Evolutionary conservation across 495 filamentous ascomycete genomes (phyloP).

Genomic region (Penicillium verhagenii): DNA sequence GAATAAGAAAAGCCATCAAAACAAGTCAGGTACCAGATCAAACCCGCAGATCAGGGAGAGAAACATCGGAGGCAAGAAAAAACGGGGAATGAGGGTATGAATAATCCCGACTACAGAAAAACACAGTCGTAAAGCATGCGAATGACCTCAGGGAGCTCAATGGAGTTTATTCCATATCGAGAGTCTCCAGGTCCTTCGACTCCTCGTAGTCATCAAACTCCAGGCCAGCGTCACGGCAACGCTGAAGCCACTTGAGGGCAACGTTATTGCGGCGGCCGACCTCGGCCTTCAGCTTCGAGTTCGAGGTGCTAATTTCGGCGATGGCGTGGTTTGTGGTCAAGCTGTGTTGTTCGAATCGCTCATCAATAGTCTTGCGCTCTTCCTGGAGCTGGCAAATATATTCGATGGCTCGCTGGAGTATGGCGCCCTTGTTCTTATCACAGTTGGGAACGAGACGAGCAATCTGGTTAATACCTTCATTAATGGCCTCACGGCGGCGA

Average conservation of each 20-base stretch:
- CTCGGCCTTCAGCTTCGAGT: constrained; percentile 87
- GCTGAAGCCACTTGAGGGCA: constrained; percentile 74
- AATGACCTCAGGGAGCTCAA: constrained; percentile 10
- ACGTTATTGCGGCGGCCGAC: constrained; percentile 53
- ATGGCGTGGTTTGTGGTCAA: constrained; percentile 94
- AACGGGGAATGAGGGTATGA: constrained; percentile 28
- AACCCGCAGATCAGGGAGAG: background rate
- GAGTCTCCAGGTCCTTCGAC: constrained; percentile 38
- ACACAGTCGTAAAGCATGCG: constrained; percentile 34
- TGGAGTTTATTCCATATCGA: constrained; percentile 37
- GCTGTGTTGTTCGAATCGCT: constrained; percentile 97
- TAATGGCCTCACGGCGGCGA: constrained; percentile 96
- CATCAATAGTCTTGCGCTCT: constrained; percentile 87
- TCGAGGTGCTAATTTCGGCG: constrained; percentile 78
- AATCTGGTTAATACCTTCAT: constrained; percentile 98
- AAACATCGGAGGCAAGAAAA: constrained; percentile 8
- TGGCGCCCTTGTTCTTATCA: constrained; percentile 98
- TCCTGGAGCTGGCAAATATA: constrained; percentile 95
- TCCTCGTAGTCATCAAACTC: constrained; percentile 52
- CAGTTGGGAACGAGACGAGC: constrained; percentile 97
- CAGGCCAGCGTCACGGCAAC: constrained; percentile 73
- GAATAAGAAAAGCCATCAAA: background rate
- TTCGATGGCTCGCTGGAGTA: constrained; percentile 87
- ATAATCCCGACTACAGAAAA: constrained; percentile 19
- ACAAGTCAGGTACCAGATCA: background rate